Percentiles rank a stretch among this genome's conserved stretches.
Conservation (phyloP, 164 flowering plant genomes). For the Akebia trifoliata region DNA sequence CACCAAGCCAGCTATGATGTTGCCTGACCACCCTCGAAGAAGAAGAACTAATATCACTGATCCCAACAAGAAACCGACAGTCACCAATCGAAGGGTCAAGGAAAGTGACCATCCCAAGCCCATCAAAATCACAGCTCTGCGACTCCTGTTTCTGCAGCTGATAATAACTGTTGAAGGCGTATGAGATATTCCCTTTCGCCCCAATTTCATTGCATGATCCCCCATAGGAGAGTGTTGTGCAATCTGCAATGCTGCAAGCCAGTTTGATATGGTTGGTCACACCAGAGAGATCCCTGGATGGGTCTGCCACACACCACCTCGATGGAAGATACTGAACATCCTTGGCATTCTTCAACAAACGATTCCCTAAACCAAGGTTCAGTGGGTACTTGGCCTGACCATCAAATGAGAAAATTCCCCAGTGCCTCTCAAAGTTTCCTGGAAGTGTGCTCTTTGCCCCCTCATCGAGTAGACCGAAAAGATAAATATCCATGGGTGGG, state of each 20-base stretch:
- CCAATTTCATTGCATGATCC: constrained; percentile 82
- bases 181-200: constrained; percentile 67
- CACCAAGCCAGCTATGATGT: not conserved
- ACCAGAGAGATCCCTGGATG: constrained; percentile 41
- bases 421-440: too few species aligned
- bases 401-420: too few species aligned
- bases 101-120: constrained; percentile 76
- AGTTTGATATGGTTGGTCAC: constrained; percentile 55
- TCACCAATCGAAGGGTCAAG: constrained; percentile 76
- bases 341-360: too few species aligned
- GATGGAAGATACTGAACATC: constrained; percentile 69
- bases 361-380: constrained; percentile 64
- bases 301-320: constrained; percentile 85
- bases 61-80: constrained; percentile 77
- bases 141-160: constrained; percentile 65
- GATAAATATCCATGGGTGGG: too few species aligned
- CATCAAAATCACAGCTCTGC: constrained; percentile 72
- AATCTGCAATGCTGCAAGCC: constrained; percentile 74
- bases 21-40: not conserved
- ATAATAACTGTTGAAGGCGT: constrained; percentile 86
- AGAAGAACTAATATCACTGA: constrained; percentile 31
- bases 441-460: constrained; percentile 59
- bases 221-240: constrained; percentile 70
- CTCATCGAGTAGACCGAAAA: constrained; percentile 76
- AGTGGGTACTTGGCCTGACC: too few species aligned